Conservation (phyloP, 257 asterid genomes). For the Catharanthus roseus region DNA sequence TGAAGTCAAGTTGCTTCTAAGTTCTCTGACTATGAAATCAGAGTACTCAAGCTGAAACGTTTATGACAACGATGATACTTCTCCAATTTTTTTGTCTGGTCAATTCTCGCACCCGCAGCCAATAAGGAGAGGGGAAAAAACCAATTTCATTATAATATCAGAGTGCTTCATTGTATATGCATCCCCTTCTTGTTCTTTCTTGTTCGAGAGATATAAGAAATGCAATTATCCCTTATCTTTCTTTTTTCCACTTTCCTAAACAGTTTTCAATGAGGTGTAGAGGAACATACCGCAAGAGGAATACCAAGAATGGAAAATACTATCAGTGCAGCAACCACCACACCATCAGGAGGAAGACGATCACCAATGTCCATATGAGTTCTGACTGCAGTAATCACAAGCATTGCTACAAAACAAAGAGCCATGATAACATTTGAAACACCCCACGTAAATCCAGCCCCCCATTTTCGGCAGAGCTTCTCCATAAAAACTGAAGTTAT, state of each 20-base stretch:
- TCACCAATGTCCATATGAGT: conserved; percentile 36
- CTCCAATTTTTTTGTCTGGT: neutral
- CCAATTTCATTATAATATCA: neutral
- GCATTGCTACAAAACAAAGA: conserved; percentile 67
- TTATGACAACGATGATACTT: neutral
- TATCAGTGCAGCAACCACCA: conserved; percentile 62
- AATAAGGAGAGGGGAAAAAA: too few relatives aligned
- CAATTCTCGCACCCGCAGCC: neutral
- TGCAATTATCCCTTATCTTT: neutral
- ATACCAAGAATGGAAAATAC: conserved; percentile 72
- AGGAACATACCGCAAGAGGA: conserved; percentile 74
- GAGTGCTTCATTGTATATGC: neutral
- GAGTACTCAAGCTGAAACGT: conserved; percentile 7
- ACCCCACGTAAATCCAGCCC: conserved; percentile 93
- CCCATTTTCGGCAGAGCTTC: conserved; percentile 78
- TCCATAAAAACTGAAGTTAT: conserved; percentile 79
- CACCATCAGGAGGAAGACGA: conserved; percentile 49
- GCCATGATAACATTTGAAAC: conserved; percentile 64
- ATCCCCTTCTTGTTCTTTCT: neutral
- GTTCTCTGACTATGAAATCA: neutral
- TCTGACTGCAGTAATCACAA: conserved; percentile 45
- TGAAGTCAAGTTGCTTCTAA: conserved; percentile 1
- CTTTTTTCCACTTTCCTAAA: neutral
- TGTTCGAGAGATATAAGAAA: neutral
- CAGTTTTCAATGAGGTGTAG: conserved; percentile 13